These are phyloP conservation scores for Lyophyllum atratum DNA, from an alignment of 768 basidiomycete species.

Conservation along the genomic window DNA sequence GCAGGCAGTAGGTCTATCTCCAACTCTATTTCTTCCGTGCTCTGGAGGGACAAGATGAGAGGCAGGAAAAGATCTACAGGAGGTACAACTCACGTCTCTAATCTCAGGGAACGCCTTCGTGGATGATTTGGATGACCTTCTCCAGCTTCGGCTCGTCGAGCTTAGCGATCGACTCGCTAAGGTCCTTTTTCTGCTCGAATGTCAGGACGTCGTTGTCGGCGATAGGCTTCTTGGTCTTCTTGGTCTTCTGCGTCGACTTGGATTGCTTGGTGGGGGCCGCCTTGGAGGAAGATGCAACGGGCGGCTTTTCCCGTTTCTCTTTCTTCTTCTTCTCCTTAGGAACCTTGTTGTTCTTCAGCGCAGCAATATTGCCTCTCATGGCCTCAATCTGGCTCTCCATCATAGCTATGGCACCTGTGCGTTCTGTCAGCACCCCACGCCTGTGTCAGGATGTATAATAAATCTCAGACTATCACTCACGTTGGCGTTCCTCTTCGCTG, in stretches of 20 bases:
- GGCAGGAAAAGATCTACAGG: slow-evolving; percentile 11
- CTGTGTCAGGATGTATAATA: slow-evolving; percentile 7
- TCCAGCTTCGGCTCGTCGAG: slow-evolving; percentile 85
- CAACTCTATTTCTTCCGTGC: slow-evolving; percentile 96
- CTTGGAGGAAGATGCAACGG: slow-evolving; percentile 69
- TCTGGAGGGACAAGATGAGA: slow-evolving; percentile 46
- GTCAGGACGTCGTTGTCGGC: slow-evolving; percentile 83
- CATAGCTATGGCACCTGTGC: slow-evolving; percentile 65
- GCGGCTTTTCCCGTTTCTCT: slow-evolving; percentile 56
- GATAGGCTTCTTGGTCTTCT: slow-evolving; percentile 66
- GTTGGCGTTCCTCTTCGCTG: slow-evolving; percentile 66
- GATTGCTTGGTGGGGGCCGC: slow-evolving; percentile 48
- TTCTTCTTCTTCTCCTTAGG: slow-evolving; percentile 74
- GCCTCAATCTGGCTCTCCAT: slow-evolving; percentile 85
- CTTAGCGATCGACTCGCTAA: slow-evolving; percentile 90
- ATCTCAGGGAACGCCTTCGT: slow-evolving; percentile 93
- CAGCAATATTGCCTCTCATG: slow-evolving; percentile 69
- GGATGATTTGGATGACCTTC: slow-evolving; percentile 93
- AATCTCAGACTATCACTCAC: slow-evolving; percentile 43
- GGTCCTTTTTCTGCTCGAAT: slow-evolving; percentile 97
- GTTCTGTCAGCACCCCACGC: slow-evolving; percentile 19
- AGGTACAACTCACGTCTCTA: slow-evolving; percentile 68
- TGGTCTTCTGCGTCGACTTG: slow-evolving; percentile 52
- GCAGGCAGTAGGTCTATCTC: slow-evolving; percentile 94
- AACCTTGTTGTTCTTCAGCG: slow-evolving; percentile 54